Conservation (phyloP, 495 filamentous ascomycete genomes). For the Aspergillus leporis region DNA sequence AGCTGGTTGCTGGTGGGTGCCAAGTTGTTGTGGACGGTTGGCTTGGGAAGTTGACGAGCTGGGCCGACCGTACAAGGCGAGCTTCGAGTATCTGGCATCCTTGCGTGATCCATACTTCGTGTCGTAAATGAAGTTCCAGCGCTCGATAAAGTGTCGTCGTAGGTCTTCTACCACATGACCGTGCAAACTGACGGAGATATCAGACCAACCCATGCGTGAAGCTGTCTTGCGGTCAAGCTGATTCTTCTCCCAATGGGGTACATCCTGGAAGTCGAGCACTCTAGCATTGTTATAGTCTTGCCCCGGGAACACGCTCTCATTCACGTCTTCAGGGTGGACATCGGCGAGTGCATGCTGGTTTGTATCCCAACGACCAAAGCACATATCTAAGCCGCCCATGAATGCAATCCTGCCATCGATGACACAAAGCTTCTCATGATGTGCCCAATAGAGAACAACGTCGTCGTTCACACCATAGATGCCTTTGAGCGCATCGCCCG, state of each 20-base stretch:
- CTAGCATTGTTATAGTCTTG: slow-evolving; percentile 96
- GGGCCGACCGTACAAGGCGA: slow-evolving; percentile 45
- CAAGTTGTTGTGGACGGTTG: background rate
- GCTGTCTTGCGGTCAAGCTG: slow-evolving; percentile 77
- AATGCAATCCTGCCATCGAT: slow-evolving; percentile 81
- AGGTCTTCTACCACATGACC: slow-evolving; percentile 81
- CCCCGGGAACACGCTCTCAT: slow-evolving; percentile 77
- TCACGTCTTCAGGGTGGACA: slow-evolving; percentile 75
- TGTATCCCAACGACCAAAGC: slow-evolving; percentile 66
- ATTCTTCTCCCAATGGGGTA: slow-evolving; percentile 81
- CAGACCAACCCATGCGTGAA: slow-evolving; percentile 93
- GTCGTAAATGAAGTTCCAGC: slow-evolving; percentile 92
- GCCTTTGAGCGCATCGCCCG: slow-evolving; percentile 65
- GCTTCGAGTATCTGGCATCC: slow-evolving; percentile 58
- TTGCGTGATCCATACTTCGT: slow-evolving; percentile 75
- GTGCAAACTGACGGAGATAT: slow-evolving; percentile 78
- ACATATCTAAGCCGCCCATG: slow-evolving; percentile 74
- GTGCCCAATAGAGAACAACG: slow-evolving; percentile 89
- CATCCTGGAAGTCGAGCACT: slow-evolving; percentile 84
- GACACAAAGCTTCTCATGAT: slow-evolving; percentile 91
- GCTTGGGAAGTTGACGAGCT: slow-evolving; percentile 20
- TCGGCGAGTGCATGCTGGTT: slow-evolving; percentile 80
- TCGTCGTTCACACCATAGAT: slow-evolving; percentile 82
- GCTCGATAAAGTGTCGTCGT: slow-evolving; percentile 74
- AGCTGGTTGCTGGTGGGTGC: slow-evolving; percentile 13